These are phyloP conservation scores for Drechslera avenae DNA, from an alignment of 2,329 filamentous ascomycete species.

Conservation along the genomic window DNA sequence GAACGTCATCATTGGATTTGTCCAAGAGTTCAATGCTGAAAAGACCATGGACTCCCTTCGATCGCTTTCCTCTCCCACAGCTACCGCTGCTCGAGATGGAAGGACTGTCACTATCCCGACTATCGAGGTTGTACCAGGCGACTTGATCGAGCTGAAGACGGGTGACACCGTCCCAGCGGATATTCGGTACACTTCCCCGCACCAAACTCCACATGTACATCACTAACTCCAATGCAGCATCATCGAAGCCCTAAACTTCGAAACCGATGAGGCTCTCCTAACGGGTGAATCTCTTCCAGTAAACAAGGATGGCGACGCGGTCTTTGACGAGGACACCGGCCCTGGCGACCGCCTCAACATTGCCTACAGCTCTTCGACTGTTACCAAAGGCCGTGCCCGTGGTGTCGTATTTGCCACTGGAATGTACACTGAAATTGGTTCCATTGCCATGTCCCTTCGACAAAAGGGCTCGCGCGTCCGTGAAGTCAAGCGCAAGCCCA, in stretches of 20 bases:
- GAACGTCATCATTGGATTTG: constrained; percentile 54
- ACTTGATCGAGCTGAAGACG: constrained; percentile 65
- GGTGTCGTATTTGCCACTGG: constrained; percentile 72
- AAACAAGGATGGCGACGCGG: constrained; percentile 63
- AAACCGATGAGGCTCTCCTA: constrained; percentile 73
- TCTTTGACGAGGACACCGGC: constrained; percentile 60
- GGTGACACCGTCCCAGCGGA: constrained; percentile 75
- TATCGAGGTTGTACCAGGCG: constrained; percentile 67
- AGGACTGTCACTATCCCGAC: constrained; percentile 59
- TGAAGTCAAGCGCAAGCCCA: constrained; percentile 49
- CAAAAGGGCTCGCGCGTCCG: constrained; percentile 6
- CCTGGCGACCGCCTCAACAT: constrained; percentile 73
- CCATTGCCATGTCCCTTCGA: constrained; percentile 60
- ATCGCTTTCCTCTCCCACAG: constrained; percentile 55
- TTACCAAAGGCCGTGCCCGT: constrained; percentile 71
- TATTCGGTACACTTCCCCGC: constrained; percentile 42
- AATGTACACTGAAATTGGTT: constrained; percentile 75
- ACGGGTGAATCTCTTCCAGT: constrained; percentile 74
- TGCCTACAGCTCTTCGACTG: constrained; percentile 67
- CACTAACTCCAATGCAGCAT: constrained; percentile 29
- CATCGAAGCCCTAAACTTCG: constrained; percentile 72
- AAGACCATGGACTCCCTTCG: constrained; percentile 58
- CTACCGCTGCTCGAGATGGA: constrained; percentile 58
- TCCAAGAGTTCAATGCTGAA: constrained; percentile 55
- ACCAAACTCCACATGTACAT: neutral